Conservation (phyloP, 1,139 yeast species). For the Yamadazyma triangularis region DNA sequence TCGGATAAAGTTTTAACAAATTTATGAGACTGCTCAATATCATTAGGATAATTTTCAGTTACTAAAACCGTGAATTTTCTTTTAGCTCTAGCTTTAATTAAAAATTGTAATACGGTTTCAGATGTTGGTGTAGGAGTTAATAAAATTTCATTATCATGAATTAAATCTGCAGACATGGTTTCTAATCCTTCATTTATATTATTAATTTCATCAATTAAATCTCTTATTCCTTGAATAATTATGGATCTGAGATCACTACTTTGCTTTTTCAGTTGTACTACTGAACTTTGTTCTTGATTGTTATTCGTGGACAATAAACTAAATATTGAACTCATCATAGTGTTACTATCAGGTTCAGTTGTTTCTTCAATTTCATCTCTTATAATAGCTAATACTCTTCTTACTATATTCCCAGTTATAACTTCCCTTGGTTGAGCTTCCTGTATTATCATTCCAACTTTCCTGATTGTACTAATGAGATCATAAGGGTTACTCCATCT, state of each 20-base stretch:
- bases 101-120: constrained; percentile 79
- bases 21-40: constrained; percentile 64
- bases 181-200: constrained; percentile 90
- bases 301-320: constrained; percentile 62
- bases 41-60: constrained; percentile 91
- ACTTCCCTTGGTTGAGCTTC: constrained; percentile 76
- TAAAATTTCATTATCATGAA: constrained; percentile 89
- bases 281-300: constrained; percentile 14
- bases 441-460: constrained; percentile 54
- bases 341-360: constrained; percentile 25
- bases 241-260: constrained; percentile 75
- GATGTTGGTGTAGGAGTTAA: constrained; percentile 94
- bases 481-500: constrained; percentile 81
- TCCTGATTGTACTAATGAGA: constrained; percentile 64
- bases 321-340: constrained; percentile 82
- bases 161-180: constrained; percentile 84
- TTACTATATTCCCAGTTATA: constrained; percentile 84
- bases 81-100: constrained; percentile 82
- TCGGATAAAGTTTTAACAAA: constrained; percentile 79
- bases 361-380: constrained; percentile 73
- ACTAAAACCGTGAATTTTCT: constrained; percentile 90
- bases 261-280: constrained; percentile 36
- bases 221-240: constrained; percentile 91
- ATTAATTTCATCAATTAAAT: constrained; percentile 85
- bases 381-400: constrained; percentile 82